Percentiles rank a stretch among this genome's conserved stretches.
Evolutionary conservation across 768 basidiomycete species (phyloP).

Genomic region (Tremella yokohamensis): DNA sequence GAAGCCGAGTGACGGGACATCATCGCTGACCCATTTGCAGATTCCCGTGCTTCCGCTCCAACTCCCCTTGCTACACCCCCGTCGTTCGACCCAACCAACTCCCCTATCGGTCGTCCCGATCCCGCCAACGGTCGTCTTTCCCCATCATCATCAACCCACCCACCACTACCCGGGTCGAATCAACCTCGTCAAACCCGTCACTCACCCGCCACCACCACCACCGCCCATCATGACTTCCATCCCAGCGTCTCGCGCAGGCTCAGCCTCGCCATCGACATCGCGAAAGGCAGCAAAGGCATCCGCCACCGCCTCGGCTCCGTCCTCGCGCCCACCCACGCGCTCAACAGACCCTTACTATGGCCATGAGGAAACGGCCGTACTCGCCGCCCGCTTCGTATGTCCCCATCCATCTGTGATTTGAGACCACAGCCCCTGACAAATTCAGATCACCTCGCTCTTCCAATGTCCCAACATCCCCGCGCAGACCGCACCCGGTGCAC

Average conservation of each 20-base stretch:
- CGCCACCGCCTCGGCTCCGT: conserved; percentile 41
- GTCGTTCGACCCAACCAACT: too few species aligned
- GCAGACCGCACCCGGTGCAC: conserved; percentile 54
- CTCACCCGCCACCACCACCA: neutral
- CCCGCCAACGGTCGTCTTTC: too few species aligned
- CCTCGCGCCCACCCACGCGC: conserved; percentile 29
- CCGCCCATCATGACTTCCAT: conserved; percentile 20
- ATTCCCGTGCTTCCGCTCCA: neutral
- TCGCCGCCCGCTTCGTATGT: conserved; percentile 65
- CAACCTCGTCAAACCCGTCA: conserved; percentile 3
- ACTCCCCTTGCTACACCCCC: too few species aligned
- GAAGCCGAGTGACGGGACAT: neutral
- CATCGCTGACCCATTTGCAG: neutral
- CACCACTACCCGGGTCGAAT: conserved; percentile 3
- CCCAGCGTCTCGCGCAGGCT: conserved; percentile 20
- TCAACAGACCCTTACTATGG: conserved; percentile 59
- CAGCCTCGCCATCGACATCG: conserved; percentile 36
- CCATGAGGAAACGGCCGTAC: conserved; percentile 66
- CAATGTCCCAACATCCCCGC: conserved; percentile 80
- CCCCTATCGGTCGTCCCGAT: too few species aligned
- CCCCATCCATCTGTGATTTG: conserved; percentile 7
- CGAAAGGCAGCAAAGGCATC: conserved; percentile 38
- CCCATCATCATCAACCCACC: neutral
- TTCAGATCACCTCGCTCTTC: conserved; percentile 70
- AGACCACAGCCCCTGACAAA: conserved; percentile 1